Conservation (phyloP, 805 yeast species). For the Wickerhamiella alocasiicola region DNA sequence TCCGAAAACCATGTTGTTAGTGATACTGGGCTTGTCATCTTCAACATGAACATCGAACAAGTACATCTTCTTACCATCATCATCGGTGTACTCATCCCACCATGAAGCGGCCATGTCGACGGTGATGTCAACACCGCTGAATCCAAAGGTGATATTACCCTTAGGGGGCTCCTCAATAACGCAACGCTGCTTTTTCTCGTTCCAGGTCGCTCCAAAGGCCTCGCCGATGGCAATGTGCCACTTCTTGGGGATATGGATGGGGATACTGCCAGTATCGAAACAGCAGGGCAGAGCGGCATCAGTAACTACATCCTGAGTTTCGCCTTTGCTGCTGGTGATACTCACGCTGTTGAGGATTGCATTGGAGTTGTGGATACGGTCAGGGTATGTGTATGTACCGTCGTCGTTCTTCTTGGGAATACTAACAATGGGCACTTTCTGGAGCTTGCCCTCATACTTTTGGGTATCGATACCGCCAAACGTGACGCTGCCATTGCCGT, state of each 20-base stretch:
- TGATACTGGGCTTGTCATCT: neutral
- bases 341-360: neutral
- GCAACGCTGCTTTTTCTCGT: neutral
- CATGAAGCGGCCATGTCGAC: neutral
- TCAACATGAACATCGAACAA: neutral
- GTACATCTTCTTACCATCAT: neutral
- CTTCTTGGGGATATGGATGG: neutral
- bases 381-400: neutral
- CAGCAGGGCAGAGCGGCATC: neutral
- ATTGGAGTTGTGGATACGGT: neutral
- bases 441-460: conserved; percentile 34
- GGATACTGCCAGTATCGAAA: neutral
- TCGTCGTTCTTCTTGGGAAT: neutral
- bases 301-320: neutral
- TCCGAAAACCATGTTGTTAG: neutral
- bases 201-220: neutral
- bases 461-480: conserved; percentile 43
- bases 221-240: neutral
- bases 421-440: conserved; percentile 25
- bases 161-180: neutral
- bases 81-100: too few species aligned
- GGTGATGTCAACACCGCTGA: neutral
- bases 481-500: conserved; percentile 22
- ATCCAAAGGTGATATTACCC: neutral
- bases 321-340: neutral